phyloP scores from a whole-genome alignment of 768 basidiomycete species.

The Paxillus involutus region DNA sequence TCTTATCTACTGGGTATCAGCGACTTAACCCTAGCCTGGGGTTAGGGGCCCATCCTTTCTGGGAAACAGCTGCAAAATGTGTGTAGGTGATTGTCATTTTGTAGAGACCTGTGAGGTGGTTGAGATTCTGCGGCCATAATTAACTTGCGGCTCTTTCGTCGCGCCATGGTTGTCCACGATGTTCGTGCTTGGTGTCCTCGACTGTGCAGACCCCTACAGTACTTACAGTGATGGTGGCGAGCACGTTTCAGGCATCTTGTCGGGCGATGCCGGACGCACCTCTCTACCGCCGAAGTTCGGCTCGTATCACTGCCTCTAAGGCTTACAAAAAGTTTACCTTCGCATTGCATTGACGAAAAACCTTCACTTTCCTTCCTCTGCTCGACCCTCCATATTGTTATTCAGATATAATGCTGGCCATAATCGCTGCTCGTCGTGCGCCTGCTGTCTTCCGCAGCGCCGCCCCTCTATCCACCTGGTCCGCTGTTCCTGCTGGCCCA shows the following conservation, averaged over 20 bases:
- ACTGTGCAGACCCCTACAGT: neutral
- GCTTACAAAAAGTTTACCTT: neutral
- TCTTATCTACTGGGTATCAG: slow-evolving; percentile 19
- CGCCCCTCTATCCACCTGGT: slow-evolving; percentile 71
- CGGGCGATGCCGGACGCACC: slow-evolving; percentile 3
- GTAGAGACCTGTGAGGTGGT: neutral
- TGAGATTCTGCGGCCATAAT: neutral
- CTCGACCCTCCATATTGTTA: slow-evolving; percentile 20
- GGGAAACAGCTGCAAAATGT: too few species aligned
- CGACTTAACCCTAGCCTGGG: slow-evolving; percentile 9
- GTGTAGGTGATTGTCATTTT: neutral
- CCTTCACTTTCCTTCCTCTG: slow-evolving; percentile 19
- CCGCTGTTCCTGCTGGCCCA: slow-evolving; percentile 80
- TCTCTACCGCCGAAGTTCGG: slow-evolving; percentile 22
- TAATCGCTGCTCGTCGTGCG: slow-evolving; percentile 49
- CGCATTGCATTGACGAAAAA: neutral
- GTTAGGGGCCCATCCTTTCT: slow-evolving; percentile 17
- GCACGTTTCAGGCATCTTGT: neutral
- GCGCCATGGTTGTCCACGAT: neutral
- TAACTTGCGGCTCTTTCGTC: neutral
- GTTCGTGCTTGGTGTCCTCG: neutral
- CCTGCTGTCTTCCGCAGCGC: slow-evolving; percentile 36
- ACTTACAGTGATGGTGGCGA: neutral
- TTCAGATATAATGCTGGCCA: slow-evolving; percentile 47
- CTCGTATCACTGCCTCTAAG: neutral